Percentiles rank a stretch among this genome's conserved stretches.
phyloP scores from a whole-genome alignment of 1,284 basidiomycete species.

The Sutorius eximius region DNA sequence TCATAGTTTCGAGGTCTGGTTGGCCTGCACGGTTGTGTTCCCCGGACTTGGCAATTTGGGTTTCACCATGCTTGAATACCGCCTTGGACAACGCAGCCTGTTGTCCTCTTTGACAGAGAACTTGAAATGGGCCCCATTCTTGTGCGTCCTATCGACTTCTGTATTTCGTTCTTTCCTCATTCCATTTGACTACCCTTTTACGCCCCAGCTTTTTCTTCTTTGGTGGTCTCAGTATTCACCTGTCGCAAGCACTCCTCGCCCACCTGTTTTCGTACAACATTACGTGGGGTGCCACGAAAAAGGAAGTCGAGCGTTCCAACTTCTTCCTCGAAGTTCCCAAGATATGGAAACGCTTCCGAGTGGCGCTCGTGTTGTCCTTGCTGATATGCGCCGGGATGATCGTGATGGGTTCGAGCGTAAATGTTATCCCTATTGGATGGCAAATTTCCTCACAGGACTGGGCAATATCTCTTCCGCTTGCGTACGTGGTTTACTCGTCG shows the following conservation, averaged over 20 bases:
- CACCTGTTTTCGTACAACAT: slow-evolving; percentile 86
- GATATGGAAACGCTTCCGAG: slow-evolving; percentile 61
- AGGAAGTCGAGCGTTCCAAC: slow-evolving; percentile 79
- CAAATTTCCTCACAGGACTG: slow-evolving; percentile 49
- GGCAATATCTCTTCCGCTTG: slow-evolving; percentile 69
- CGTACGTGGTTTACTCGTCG: slow-evolving; percentile 39
- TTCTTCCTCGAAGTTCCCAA: slow-evolving; percentile 87
- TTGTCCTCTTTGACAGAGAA: slow-evolving; percentile 58
- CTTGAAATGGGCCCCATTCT: slow-evolving; percentile 75
- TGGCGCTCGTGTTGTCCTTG: slow-evolving; percentile 57
- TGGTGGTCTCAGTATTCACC: slow-evolving; percentile 72
- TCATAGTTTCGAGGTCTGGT: slow-evolving; percentile 73
- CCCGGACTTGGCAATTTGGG: slow-evolving; percentile 70
- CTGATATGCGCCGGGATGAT: slow-evolving; percentile 51
- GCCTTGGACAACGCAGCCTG: slow-evolving; percentile 60
- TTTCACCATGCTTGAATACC: slow-evolving; percentile 74
- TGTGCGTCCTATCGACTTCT: slow-evolving; percentile 49
- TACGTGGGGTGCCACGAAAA: slow-evolving; percentile 78
- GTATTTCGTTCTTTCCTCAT: slow-evolving; percentile 35
- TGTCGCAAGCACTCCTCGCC: slow-evolving; percentile 70
- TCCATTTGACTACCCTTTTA: background rate
- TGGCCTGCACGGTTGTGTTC: slow-evolving; percentile 77
- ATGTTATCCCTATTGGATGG: slow-evolving; percentile 59
- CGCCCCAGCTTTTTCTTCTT: slow-evolving; percentile 78
- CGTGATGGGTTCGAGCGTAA: slow-evolving; percentile 46